Evolutionary conservation across 208 protist genomes (phyloP).

Genomic region (Trichomonas tenax): DNA sequence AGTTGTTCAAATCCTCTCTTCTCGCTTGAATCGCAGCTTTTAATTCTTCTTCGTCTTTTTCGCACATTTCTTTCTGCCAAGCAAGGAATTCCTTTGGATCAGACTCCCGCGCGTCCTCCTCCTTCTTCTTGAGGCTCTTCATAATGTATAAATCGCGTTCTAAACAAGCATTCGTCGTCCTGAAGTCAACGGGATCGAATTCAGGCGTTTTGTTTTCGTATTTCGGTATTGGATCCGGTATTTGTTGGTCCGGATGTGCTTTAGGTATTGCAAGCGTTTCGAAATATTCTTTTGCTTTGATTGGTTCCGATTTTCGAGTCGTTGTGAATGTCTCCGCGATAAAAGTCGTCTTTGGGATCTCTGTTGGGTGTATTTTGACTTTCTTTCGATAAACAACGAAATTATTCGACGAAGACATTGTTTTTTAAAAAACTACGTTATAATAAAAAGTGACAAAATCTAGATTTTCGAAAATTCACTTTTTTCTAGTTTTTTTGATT

Average conservation of each 20-base stretch:
- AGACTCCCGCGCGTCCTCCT: neutral
- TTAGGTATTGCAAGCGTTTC: neutral
- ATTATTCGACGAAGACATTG: neutral
- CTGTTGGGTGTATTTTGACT: neutral
- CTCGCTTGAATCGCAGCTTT: neutral
- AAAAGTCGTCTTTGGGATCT: neutral
- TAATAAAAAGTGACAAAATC: neutral
- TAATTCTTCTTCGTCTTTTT: neutral
- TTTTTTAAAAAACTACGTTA: neutral
- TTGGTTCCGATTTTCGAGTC: neutral
- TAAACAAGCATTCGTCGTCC: neutral
- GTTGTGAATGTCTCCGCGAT: neutral
- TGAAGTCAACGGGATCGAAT: neutral
- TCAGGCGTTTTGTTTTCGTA: neutral
- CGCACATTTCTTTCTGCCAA: neutral
- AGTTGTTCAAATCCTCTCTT: neutral
- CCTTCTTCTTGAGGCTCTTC: neutral
- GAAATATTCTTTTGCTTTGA: neutral
- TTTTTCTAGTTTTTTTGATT: neutral
- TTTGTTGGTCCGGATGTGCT: neutral
- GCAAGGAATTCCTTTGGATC: neutral
- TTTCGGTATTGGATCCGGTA: neutral
- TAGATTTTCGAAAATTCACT: neutral
- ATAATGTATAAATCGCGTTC: neutral
- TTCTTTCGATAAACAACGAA: neutral